Conservation (phyloP, 1,284 basidiomycete genomes). For the Moesziomyces sp. region DNA sequence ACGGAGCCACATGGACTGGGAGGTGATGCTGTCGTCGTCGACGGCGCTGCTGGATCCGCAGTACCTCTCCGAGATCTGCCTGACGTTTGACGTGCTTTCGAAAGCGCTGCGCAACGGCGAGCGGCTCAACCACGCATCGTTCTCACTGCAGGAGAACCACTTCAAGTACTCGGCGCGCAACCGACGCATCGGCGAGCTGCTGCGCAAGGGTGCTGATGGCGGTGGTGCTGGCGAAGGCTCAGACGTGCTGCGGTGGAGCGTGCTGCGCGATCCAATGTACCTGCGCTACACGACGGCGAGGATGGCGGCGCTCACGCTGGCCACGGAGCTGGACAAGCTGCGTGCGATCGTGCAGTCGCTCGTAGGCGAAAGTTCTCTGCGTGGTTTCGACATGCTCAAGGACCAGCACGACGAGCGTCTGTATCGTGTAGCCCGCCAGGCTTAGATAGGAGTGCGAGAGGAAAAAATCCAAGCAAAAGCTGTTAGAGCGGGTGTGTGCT, state of each 20-base stretch:
- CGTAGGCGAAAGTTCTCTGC: conserved; percentile 46
- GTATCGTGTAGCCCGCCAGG: conserved; percentile 6
- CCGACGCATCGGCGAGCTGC: conserved; percentile 23
- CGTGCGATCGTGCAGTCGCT: conserved; percentile 46
- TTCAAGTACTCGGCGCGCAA: conserved; percentile 31
- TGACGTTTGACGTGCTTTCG: conserved; percentile 47
- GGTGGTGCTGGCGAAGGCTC: conserved; percentile 7
- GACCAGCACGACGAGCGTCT: conserved; percentile 29
- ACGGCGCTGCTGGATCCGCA: conserved; percentile 54
- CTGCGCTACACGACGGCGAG: conserved; percentile 49
- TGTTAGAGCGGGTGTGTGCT: too few relatives aligned
- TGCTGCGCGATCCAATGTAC: conserved; percentile 47
- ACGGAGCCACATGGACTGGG: conserved; percentile 32
- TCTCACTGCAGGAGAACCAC: conserved; percentile 42
- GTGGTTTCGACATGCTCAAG: conserved; percentile 43
- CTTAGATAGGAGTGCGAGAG: too few relatives aligned
- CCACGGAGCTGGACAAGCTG: conserved; percentile 47
- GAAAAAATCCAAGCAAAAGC: neutral
- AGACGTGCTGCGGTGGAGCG: conserved; percentile 34
- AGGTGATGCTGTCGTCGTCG: conserved; percentile 36
- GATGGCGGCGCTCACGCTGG: conserved; percentile 51
- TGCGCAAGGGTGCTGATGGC: conserved; percentile 10
- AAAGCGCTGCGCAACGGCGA: conserved; percentile 46
- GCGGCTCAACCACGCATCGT: conserved; percentile 37
- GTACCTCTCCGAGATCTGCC: conserved; percentile 45